A percentile compares a stretch with the other conserved stretches of the same genome.
Evolutionary conservation across 1,284 basidiomycete genomes (phyloP).

Genomic region (Malassezia sympodialis): DNA sequence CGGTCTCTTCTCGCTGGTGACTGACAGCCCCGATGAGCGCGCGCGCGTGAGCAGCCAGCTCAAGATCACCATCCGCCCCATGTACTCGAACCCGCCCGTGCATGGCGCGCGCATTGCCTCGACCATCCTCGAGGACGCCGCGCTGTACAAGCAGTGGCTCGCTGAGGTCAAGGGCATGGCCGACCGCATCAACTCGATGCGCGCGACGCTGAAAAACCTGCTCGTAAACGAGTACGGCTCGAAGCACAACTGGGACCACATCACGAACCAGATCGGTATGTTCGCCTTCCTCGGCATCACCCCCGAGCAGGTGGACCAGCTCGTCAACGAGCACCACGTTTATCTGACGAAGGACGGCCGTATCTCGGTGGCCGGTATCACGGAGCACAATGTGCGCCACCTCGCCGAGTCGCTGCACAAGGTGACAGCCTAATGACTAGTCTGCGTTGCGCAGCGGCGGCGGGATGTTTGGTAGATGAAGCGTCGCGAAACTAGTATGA

Average conservation of each 20-base stretch:
- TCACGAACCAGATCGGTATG: conserved; percentile 49
- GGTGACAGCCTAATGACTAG: conserved; percentile 22
- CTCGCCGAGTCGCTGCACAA: conserved; percentile 44
- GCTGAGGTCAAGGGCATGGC: conserved; percentile 49
- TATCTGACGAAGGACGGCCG: conserved; percentile 49
- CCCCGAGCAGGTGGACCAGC: conserved; percentile 47
- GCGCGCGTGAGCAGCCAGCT: conserved; percentile 46
- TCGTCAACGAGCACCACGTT: conserved; percentile 47
- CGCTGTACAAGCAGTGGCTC: conserved; percentile 50
- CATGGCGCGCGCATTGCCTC: conserved; percentile 56
- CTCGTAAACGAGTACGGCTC: conserved; percentile 45
- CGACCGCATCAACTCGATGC: conserved; percentile 49
- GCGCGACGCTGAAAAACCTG: conserved; percentile 40
- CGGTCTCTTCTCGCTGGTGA: conserved; percentile 41
- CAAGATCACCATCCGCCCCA: conserved; percentile 89
- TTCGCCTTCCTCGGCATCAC: conserved; percentile 46
- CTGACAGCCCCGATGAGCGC: conserved; percentile 40
- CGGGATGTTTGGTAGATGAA: conserved; percentile 8
- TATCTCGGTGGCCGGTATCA: conserved; percentile 48
- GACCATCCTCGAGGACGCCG: conserved; percentile 49
- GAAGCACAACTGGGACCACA: conserved; percentile 49
- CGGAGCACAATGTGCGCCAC: conserved; percentile 42
- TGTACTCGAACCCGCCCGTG: conserved; percentile 96
- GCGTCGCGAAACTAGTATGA: not conserved
- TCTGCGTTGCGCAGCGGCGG: conserved; percentile 15